A percentile compares a stretch with the other conserved stretches of the same genome.
Evolutionary conservation across 2,329 filamentous ascomycete genomes (phyloP).

Genomic region (Pseudogymnoascus sp.): DNA sequence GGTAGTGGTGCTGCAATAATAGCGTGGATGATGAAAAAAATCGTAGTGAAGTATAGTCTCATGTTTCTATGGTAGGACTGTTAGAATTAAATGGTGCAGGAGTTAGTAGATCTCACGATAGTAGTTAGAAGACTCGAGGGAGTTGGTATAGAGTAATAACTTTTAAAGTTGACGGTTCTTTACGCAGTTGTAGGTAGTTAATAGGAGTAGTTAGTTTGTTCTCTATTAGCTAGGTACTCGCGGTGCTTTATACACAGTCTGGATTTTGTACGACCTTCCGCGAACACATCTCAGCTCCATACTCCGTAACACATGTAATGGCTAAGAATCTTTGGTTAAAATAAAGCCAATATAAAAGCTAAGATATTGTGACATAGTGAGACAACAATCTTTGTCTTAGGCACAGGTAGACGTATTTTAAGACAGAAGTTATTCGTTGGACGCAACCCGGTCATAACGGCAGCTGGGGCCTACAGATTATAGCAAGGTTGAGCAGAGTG

Average conservation of each 20-base stretch:
- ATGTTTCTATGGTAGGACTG: no score
- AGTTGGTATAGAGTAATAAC: no score
- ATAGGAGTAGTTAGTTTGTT: neutral
- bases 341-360: neutral
- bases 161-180: no score
- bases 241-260: neutral
- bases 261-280: neutral
- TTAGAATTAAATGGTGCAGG: no score
- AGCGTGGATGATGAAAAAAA: no score
- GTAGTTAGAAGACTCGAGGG: no score
- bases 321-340: neutral
- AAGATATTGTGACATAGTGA: neutral
- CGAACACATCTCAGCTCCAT: neutral
- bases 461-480: no score
- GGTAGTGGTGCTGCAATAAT: no score
- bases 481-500: no score
- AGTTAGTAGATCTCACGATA: no score
- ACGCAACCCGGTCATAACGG: neutral
- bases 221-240: neutral
- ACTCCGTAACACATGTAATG: neutral
- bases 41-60: no score
- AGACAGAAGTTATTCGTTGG: neutral
- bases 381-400: neutral
- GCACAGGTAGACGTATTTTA: neutral
- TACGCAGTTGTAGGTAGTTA: no score